Conservation (phyloP, 2,329 filamentous ascomycete genomes). For the Orbilia quercus region DNA sequence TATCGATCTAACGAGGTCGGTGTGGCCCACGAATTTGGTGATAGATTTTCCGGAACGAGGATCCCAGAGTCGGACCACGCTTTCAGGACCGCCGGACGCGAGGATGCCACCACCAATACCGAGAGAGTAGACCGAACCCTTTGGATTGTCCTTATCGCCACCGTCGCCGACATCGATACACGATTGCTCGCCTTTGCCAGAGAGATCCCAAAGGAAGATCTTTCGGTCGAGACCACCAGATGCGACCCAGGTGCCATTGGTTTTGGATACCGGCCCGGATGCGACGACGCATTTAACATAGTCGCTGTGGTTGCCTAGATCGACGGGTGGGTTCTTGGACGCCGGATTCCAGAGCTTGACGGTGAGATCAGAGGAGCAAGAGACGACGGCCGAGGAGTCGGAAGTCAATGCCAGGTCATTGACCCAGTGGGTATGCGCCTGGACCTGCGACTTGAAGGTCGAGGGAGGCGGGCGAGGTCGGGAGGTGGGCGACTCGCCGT, state of each 20-base stretch:
- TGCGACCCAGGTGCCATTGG: constrained; percentile 81
- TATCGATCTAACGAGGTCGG: constrained; percentile 91
- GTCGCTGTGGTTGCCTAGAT: constrained; percentile 91
- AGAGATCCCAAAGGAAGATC: constrained; percentile 93
- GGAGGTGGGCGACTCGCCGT: constrained; percentile 38
- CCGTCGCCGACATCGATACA: constrained; percentile 79
- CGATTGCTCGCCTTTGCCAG: constrained; percentile 79
- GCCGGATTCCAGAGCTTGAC: constrained; percentile 91
- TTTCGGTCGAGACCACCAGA: constrained; percentile 93
- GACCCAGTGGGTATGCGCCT: constrained; percentile 94
- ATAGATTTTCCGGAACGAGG: constrained; percentile 86
- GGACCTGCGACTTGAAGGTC: constrained; percentile 71
- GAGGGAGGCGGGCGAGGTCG: constrained; percentile 65
- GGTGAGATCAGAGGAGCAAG: constrained; percentile 91
- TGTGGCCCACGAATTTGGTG: constrained; percentile 96
- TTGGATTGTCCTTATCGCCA: constrained; percentile 84
- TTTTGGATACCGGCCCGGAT: constrained; percentile 75
- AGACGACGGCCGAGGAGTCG: constrained; percentile 81
- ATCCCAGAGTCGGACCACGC: constrained; percentile 92
- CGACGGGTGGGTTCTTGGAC: constrained; percentile 66
- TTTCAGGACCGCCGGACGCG: constrained; percentile 93
- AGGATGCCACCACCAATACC: constrained; percentile 82
- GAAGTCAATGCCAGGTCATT: constrained; percentile 88
- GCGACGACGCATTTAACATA: constrained; percentile 81
- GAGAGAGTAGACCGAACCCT: constrained; percentile 94